Evolutionary conservation across 192 early-diverging fungal genomes (phyloP), one percentile per base, ranked within the genome.

Genomic region (Umbelopsis ramanniana): DNA sequence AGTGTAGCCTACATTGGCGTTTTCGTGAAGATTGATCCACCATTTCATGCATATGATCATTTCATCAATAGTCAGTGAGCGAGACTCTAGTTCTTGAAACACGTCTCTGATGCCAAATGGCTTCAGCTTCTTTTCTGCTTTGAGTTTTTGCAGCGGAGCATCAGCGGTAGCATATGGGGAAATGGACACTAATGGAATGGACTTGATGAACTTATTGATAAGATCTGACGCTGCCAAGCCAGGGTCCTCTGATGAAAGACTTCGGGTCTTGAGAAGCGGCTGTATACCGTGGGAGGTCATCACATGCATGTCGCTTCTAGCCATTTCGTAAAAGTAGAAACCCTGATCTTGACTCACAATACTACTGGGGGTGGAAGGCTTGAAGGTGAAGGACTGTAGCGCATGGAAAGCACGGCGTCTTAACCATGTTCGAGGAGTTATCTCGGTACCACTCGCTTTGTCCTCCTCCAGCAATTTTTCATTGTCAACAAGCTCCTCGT

Each of bases 21-120:
- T 63, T 35, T 63, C 57, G 15, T 63, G 26, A 5, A 63, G 3
- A 22, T 75, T 77, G 14, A 91, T 82, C 91, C 89, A 95, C 95
- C 95, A 96, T 71, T 86, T 84, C 72, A 96, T 74, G 52, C 93
- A 82, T 0, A 85, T 85, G 0, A 89, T 75, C 76, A 89, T 85
- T 74, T 96, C 93, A 1, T 72, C 66, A 23, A 74, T 73, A 10
- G 79, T 76, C 3, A 95, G 70, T 7, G 84, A 83, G 4, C 90
- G 72, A 50, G 71, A 83, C 33, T 81, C 75, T 0, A 97, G 75
- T 70, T 97, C 94, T 4, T 48, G 53, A 12, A 90, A 70, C 0
- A 96, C 81, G 74, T 97, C 95, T 0, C 76, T 54, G 21, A 95
- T 75, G 0, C 81, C 76, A 21, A 95, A 47, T 2, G 75, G 71